A percentile compares a stretch with the other conserved stretches of the same genome.
Evolutionary conservation across 305 asterid genomes (phyloP).

Genomic region (Monarda citriodora): DNA sequence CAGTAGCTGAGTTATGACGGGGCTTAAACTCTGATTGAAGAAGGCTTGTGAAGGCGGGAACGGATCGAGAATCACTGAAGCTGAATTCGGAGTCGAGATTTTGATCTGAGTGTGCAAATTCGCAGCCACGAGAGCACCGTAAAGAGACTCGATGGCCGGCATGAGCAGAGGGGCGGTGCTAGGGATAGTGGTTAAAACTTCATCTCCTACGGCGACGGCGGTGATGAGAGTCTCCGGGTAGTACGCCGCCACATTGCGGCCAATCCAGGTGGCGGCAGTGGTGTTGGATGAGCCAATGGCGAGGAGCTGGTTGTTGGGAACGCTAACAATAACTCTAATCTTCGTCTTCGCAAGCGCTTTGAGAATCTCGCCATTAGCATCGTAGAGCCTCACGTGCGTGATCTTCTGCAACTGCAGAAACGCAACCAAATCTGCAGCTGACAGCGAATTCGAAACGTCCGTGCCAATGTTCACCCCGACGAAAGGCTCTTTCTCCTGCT

Average conservation of each 20-base stretch:
- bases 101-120: conserved; percentile 79
- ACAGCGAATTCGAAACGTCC: conserved; percentile 68
- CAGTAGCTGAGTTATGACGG: conserved; percentile 65
- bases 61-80: conserved; percentile 80
- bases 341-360: conserved; percentile 84
- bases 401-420: conserved; percentile 81
- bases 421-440: conserved; percentile 71
- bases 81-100: conserved; percentile 86
- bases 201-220: conserved; percentile 92
- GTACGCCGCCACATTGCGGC: conserved; percentile 86
- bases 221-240: conserved; percentile 89
- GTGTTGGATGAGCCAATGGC: conserved; percentile 96
- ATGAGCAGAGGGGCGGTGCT: conserved; percentile 83
- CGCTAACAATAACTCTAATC: conserved; percentile 82
- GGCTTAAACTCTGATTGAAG: conserved; percentile 75
- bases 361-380: conserved; percentile 75
- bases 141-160: conserved; percentile 96
- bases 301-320: conserved; percentile 94
- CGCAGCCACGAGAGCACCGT: conserved; percentile 86
- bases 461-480: conserved; percentile 98
- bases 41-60: conserved; percentile 98
- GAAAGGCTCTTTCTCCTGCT: conserved; percentile 65
- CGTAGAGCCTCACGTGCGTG: conserved; percentile 81
- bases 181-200: conserved; percentile 77
- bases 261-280: conserved; percentile 96